phyloP scores from a whole-genome alignment of 306 rosid genomes.

The Lathyrus oleraceus region DNA sequence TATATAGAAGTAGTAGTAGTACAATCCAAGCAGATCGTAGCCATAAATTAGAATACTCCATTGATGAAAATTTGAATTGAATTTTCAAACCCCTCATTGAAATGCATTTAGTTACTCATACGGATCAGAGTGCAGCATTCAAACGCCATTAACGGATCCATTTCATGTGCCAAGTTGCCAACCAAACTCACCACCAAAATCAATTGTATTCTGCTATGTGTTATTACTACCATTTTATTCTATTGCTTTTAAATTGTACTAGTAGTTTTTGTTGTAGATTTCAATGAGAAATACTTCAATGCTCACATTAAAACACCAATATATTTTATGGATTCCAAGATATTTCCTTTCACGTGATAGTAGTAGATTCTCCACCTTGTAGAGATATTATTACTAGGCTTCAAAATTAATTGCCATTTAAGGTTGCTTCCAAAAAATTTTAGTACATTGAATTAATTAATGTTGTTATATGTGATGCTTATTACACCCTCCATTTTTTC shows the following conservation, averaged over 20 bases:
- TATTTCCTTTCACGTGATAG: slow-evolving; percentile 38
- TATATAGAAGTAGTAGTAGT: not conserved
- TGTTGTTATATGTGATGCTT: not conserved
- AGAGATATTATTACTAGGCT: slow-evolving; percentile 18
- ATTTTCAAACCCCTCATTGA: slow-evolving; percentile 65
- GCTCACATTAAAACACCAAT: slow-evolving; percentile 40
- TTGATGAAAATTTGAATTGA: slow-evolving; percentile 56
- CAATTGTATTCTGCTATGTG: slow-evolving; percentile 46
- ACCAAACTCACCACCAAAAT: slow-evolving; percentile 57
- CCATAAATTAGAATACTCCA: slow-evolving; percentile 43
- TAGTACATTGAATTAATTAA: slow-evolving; percentile 19
- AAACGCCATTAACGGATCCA: slow-evolving; percentile 62
- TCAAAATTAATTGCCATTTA: slow-evolving; percentile 33
- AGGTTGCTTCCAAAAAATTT: slow-evolving; percentile 18
- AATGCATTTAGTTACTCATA: slow-evolving; percentile 54
- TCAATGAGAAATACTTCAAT: slow-evolving; percentile 40
- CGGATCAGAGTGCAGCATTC: slow-evolving; percentile 50
- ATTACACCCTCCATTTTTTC: not conserved
- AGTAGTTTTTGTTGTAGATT: slow-evolving; percentile 7
- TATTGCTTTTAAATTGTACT: not conserved
- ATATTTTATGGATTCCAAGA: slow-evolving; percentile 31
- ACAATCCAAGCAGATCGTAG: slow-evolving; percentile 39
- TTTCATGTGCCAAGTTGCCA: slow-evolving; percentile 66
- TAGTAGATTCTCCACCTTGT: slow-evolving; percentile 33
- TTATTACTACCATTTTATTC: slow-evolving; percentile 27